Percentiles rank a stretch among this genome's conserved stretches.
Conservation (phyloP, 768 basidiomycete genomes). For the Russula brevipes region DNA sequence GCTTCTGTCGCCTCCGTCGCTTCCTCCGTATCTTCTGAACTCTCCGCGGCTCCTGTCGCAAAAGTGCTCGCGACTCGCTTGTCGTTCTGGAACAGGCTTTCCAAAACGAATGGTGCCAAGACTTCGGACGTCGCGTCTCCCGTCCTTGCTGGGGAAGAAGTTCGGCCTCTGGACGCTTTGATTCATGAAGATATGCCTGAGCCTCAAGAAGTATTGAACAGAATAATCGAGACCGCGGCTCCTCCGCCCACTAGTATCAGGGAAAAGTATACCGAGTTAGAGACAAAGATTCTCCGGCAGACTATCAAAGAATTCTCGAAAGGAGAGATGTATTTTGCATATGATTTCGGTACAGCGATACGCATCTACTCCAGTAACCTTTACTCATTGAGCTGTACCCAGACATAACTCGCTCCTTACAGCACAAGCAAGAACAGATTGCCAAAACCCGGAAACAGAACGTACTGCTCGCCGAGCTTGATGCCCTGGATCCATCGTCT, state of each 20-base stretch:
- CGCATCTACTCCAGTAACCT: constrained; percentile 3
- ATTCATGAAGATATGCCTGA: constrained; percentile 26
- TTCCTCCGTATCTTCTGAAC: constrained; percentile 52
- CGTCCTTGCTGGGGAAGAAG: constrained; percentile 21
- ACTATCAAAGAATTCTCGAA: constrained; percentile 70
- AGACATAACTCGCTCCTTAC: constrained; percentile 82
- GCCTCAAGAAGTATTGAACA: constrained; percentile 49
- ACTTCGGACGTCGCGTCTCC: background rate
- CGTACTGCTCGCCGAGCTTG: constrained; percentile 54
- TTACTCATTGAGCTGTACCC: background rate
- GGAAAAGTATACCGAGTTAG: constrained; percentile 69
- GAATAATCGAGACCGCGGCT: constrained; percentile 55
- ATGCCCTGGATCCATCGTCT: constrained; percentile 40
- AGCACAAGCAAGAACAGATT: constrained; percentile 69
- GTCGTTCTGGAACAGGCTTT: constrained; percentile 69
- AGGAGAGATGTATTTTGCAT: constrained; percentile 88
- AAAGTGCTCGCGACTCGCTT: constrained; percentile 60
- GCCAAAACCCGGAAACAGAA: constrained; percentile 54
- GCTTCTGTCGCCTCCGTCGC: constrained; percentile 39
- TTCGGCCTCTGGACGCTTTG: constrained; percentile 21
- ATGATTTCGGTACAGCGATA: constrained; percentile 63
- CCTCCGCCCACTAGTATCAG: constrained; percentile 57
- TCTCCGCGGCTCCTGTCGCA: constrained; percentile 45
- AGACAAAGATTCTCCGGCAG: constrained; percentile 77
- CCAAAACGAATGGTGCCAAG: constrained; percentile 33